Evolutionary conservation across 768 basidiomycete genomes (phyloP).

Genomic region (Podaxis rugospora): DNA sequence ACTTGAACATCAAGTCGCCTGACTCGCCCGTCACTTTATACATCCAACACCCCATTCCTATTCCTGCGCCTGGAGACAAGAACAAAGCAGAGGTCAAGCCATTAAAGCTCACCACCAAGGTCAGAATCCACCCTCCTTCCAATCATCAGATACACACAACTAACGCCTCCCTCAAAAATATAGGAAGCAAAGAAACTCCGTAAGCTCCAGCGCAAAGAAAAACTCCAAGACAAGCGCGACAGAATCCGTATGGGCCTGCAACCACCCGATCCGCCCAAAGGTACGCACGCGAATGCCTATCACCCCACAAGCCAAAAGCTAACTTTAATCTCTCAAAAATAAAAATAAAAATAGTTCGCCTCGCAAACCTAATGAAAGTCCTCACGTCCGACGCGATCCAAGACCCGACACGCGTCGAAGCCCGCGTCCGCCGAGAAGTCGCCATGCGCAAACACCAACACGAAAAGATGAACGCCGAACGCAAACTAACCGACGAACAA

Average conservation of each 20-base stretch:
- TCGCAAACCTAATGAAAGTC: conserved; percentile 97
- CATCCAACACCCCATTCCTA: conserved; percentile 96
- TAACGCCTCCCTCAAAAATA: neutral
- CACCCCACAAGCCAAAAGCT: conserved; percentile 3
- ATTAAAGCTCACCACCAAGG: conserved; percentile 91
- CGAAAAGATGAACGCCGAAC: conserved; percentile 89
- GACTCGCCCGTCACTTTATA: conserved; percentile 84
- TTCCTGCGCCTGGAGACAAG: conserved; percentile 88
- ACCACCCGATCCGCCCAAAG: conserved; percentile 94
- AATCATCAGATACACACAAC: neutral
- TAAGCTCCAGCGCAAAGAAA: conserved; percentile 81
- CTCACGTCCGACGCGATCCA: conserved; percentile 94
- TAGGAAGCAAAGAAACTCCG: conserved; percentile 97
- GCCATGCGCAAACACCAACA: conserved; percentile 85
- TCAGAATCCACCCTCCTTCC: conserved; percentile 15
- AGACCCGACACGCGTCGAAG: conserved; percentile 97
- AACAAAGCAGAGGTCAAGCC: conserved; percentile 75
- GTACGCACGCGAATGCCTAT: conserved; percentile 29
- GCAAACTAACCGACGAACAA: conserved; percentile 91
- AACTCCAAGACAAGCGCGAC: conserved; percentile 92
- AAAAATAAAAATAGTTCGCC: conserved; percentile 54
- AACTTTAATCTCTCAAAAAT: neutral
- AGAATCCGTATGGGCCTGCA: conserved; percentile 93
- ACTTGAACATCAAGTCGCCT: conserved; percentile 58
- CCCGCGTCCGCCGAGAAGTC: conserved; percentile 90